Base-by-base conservation (phyloP, 257 asterid species). In the Cynanchum wilfordii region DNA sequence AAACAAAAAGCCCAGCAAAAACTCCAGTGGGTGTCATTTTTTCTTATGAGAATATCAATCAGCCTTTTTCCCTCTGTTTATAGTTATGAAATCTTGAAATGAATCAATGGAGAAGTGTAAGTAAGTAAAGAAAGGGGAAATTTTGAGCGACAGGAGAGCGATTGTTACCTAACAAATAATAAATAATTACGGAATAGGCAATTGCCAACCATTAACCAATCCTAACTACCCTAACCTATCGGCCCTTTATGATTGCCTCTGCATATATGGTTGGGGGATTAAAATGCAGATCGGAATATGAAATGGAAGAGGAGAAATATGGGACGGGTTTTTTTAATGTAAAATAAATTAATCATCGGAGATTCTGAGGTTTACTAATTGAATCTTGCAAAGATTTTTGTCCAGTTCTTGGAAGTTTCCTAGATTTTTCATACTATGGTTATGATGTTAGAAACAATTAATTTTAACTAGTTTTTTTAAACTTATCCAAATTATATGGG, bases 1-100 rank as follows among this genome's bases (percentile, higher is more conserved):
- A 67, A 71, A 91, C 83, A 75, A 74, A 83, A 10, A 83, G 16
- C 8, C 72, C 90, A 69, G 94, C 85, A 72, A 88, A 51, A 24
- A 87, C 30, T 66, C 81, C 69, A 66, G 80, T 69, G 24, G 80
- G 83, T 4, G 71, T 76, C 96, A 91, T 89, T 47, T 45, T 73
- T 58, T 59, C 38, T 3, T 33, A 5, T 33, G 38, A 3, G 38
- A 3, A 33, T 33, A 33, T 33, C 38, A 59, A 68, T 22, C 47
- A 22, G 50, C 17, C 17, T 16, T 20, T 50, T n/a, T 64, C 50
- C 45, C 56, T 67, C 56, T 3, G 29, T 66, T 3, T 47, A 68
- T 27, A 51, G 55, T 10, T 10, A n/a, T 7, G 30, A 12, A 27
- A 29, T 69, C 49, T 38, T 29, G 38, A 10, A 40, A 71, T 56